Conservation (phyloP, 2,329 filamentous ascomycete genomes). For the Cladosporium cucumerinum region DNA sequence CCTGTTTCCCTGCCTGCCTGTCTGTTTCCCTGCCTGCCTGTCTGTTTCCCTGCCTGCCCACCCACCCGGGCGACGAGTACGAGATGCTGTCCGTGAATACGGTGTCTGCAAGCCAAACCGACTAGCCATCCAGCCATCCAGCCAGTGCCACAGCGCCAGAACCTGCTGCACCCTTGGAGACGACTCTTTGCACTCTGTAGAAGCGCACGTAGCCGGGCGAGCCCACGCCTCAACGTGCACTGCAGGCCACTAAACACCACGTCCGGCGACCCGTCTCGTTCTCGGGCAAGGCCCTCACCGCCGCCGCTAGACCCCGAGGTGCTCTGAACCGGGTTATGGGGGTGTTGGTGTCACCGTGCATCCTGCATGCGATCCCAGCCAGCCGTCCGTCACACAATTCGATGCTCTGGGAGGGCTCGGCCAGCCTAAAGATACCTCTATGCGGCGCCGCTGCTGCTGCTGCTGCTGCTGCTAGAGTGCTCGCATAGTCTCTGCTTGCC, state of each 20-base stretch:
- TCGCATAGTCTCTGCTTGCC: slow-evolving; percentile 1
- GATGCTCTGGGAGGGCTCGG: neutral
- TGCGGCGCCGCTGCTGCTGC: neutral
- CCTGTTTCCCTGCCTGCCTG: neutral
- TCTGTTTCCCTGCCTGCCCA: neutral
- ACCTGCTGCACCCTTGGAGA: neutral
- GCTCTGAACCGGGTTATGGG: slow-evolving; percentile 15
- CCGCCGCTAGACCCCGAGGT: slow-evolving; percentile 3
- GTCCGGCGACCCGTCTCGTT: neutral
- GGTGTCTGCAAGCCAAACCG: neutral
- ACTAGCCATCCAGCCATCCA: too few species aligned
- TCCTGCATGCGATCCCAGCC: slow-evolving; percentile 5
- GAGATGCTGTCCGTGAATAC: neutral
- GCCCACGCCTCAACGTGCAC: slow-evolving; percentile 14
- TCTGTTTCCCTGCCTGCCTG: neutral
- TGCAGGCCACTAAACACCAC: neutral
- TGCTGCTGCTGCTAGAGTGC: slow-evolving; percentile 8
- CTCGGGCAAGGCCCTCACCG: slow-evolving; percentile 12
- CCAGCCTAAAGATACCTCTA: neutral
- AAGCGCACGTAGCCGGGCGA: slow-evolving; percentile 4
- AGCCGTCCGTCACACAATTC: slow-evolving; percentile 4
- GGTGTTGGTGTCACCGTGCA: slow-evolving; percentile 14
- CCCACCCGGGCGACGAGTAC: neutral
- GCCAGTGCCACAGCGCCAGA: neutral
- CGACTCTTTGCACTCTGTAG: neutral